Percentiles rank a stretch among this genome's conserved stretches.
phyloP scores from a whole-genome alignment of 257 asterid genomes.

The Hygrophila difformis region DNA sequence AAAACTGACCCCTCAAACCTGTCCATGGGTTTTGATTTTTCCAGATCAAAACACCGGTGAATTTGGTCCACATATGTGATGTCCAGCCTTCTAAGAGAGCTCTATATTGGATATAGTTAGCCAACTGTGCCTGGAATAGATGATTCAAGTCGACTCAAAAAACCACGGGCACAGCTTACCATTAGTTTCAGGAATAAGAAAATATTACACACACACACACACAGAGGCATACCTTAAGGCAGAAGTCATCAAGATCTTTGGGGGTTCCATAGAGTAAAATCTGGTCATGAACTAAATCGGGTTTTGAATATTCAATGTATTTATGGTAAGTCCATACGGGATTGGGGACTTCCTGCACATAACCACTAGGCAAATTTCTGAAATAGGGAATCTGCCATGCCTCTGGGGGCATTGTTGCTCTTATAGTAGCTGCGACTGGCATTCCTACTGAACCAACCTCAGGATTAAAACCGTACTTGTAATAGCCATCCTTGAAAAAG shows the following conservation, averaged over 20 bases:
- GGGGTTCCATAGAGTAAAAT: constrained; percentile 76
- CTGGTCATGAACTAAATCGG: constrained; percentile 80
- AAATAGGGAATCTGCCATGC: constrained; percentile 91
- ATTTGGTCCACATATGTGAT: constrained; percentile 94
- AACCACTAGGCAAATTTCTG: constrained; percentile 44
- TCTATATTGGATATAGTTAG: constrained; percentile 83
- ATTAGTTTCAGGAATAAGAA: constrained; percentile 9
- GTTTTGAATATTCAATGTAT: constrained; percentile 88
- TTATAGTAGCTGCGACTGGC: constrained; percentile 96
- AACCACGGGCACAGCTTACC: too few relatives aligned
- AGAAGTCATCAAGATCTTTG: constrained; percentile 79
- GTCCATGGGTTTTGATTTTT: constrained; percentile 99
- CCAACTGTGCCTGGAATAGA: constrained; percentile 78
- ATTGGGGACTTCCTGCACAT: constrained; percentile 76
- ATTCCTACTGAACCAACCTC: constrained; percentile 98
- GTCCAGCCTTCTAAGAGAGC: constrained; percentile 99
- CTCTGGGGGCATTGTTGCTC: constrained; percentile 83
- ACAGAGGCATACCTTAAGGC: constrained; percentile 98
- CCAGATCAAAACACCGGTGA: constrained; percentile 95
- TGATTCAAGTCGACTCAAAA: constrained; percentile 11
- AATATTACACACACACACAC: neutral
- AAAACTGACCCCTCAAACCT: constrained; percentile 93
- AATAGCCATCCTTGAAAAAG: constrained; percentile 77
- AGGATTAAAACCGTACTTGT: constrained; percentile 83
- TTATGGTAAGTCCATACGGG: constrained; percentile 88